Conservation (phyloP, 139 green algal genomes). For the Tetradesmus lagerheimii region DNA sequence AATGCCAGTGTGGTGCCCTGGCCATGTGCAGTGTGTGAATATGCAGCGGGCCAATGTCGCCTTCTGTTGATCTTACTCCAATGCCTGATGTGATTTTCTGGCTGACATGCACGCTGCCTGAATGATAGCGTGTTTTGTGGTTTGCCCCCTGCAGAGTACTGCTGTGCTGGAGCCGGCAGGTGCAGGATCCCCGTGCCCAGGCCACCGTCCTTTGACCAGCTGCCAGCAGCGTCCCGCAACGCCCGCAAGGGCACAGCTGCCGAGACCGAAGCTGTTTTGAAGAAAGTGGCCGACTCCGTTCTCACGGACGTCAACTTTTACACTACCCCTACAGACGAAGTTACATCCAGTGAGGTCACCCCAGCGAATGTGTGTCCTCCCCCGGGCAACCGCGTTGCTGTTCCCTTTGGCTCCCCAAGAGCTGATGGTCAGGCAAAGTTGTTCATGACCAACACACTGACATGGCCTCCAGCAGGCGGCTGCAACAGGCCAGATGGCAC, state of each 20-base stretch:
- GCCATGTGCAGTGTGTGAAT: too few species aligned
- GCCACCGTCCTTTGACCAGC: neutral
- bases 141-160: conserved; percentile 1
- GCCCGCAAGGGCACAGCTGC: too few species aligned
- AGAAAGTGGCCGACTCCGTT: too few species aligned
- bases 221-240: neutral
- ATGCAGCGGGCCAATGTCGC: too few species aligned
- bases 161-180: neutral
- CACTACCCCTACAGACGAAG: neutral
- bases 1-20: too few species aligned
- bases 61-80: too few species aligned
- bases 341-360: neutral
- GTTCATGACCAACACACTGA: neutral
- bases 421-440: neutral
- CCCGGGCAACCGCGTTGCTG: too few species aligned
- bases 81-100: too few species aligned
- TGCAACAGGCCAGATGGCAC: neutral
- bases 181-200: neutral
- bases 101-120: too few species aligned
- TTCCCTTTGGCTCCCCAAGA: too few species aligned
- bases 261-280: too few species aligned
- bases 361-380: neutral
- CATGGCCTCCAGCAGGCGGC: neutral
- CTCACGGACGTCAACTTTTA: neutral
- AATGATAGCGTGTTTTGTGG: too few species aligned